Base-by-base conservation (phyloP, 192 early-diverging fungal genomes). In the Podochytrium sp. region DNA sequence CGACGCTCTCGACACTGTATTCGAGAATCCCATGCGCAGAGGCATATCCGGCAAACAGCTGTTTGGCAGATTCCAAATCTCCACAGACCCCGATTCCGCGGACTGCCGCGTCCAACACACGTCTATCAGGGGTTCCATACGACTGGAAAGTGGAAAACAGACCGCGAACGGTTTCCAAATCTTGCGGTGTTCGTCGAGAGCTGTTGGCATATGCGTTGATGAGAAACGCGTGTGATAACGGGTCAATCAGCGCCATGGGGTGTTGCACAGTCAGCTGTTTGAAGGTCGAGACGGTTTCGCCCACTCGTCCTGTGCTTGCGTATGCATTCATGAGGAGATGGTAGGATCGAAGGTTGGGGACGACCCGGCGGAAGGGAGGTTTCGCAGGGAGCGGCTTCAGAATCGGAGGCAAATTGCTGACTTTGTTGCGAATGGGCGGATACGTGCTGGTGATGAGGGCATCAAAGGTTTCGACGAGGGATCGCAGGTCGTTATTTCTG, bases 1-100 rank as follows among this genome's bases (percentile, higher is more conserved):
- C 69, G 39, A 71, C 32, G 25, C 27, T 34, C 20, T 71, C 69
- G 10, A 71, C n/a, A 27, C 55, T 20, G 30, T 71, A 71, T 30
- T 40, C 39, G 10, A n/a, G 35, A 41, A 71, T 30, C 2, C 69
- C 69, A 56, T 71, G 59, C 5, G 12, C 27, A 7, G 32, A 34
- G 5, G 27, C 55, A 39, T 71, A 71, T 20, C 6, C 5, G n/a
- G 23, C 23, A 59, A 71, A 71, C 10, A 71, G 35, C 14, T 10
- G 2, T 2, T 59, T 34, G 4, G 59, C 60, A 1, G 16, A 18
- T 20, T 6, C 41, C 14, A 64, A 37, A 35, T 74, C 72, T 14
- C 72, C 72, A 12, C 72, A 74, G 23, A 64, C 27, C 16, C 72
- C 72, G 23, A 74, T 25, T 38, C 35, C 72, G 40, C 61, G 72